A percentile compares a stretch with the other conserved stretches of the same genome.
Evolutionary conservation across 169 alveolate genomes (phyloP).

Genomic region (Cryptosporidium viatorum): DNA sequence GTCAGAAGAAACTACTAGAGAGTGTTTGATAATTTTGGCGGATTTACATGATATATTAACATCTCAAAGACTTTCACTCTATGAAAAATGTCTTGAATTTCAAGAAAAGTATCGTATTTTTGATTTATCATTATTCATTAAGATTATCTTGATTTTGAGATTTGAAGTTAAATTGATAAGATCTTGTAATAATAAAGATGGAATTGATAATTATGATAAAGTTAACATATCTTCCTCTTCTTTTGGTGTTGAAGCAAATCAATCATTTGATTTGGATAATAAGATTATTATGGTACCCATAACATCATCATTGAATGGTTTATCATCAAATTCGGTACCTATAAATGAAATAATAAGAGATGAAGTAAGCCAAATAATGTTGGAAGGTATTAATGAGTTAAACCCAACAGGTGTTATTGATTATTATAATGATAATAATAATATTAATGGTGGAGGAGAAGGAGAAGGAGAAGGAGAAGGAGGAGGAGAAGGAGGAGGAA

Average conservation of each 20-base stretch:
- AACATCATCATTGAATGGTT: not conserved
- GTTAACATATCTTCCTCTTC: not conserved
- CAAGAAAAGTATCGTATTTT: conserved; percentile 65
- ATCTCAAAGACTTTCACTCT: conserved; percentile 25
- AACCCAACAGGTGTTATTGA: not conserved
- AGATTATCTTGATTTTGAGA: conserved; percentile 2
- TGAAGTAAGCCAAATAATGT: not conserved
- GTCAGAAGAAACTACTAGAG: conserved; percentile 59
- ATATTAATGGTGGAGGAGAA: no score
- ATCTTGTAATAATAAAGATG: no score
- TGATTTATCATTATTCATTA: conserved; percentile 22
- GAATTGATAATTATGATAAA: not conserved
- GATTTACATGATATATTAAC: conserved; percentile 61
- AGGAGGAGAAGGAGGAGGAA: not conserved
- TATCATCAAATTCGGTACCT: not conserved
- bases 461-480: not conserved
- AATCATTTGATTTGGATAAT: conserved; percentile 2
- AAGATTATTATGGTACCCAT: not conserved
- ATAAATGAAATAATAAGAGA: not conserved
- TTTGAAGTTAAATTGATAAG: not conserved
- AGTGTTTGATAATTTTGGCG: conserved; percentile 60
- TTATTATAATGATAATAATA: not conserved
- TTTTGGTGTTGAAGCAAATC: not conserved
- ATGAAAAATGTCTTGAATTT: conserved; percentile 58
- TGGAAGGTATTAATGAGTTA: not conserved